phyloP scores from a whole-genome alignment of 129 eudicot genomes.

The Erigeron canadensis region DNA sequence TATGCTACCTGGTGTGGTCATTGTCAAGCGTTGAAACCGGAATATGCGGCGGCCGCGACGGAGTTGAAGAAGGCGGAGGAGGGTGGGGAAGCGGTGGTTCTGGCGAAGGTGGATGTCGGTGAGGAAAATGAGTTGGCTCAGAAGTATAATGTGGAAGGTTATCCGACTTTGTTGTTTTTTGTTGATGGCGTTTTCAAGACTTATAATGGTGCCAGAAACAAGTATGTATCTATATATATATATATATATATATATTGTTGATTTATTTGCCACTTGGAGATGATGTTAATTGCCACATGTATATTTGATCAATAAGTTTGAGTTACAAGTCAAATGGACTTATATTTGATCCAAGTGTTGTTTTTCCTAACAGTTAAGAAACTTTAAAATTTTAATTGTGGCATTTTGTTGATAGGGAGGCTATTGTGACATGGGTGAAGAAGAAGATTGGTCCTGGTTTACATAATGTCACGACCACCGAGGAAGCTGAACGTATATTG shows the following conservation, averaged over 20 bases:
- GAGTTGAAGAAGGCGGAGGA: constrained; percentile 57
- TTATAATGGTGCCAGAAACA: constrained; percentile 60
- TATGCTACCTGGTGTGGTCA: constrained; percentile 93
- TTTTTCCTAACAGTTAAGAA: too few species aligned
- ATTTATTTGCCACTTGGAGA: not conserved
- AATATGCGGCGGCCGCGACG: constrained; percentile 82
- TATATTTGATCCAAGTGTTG: too few species aligned
- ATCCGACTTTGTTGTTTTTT: constrained; percentile 64
- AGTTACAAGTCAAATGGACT: not conserved
- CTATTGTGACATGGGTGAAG: constrained; percentile 77
- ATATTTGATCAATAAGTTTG: not conserved
- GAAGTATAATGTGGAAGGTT: constrained; percentile 63
- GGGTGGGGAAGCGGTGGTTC: constrained; percentile 39
- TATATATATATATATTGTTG: not conserved
- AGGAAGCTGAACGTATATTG: constrained; percentile 65
- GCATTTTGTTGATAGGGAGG: constrained; percentile 51
- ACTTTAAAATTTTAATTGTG: not conserved
- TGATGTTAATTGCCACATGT: not conserved
- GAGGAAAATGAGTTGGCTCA: constrained; percentile 70
- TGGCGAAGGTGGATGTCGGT: constrained; percentile 79
- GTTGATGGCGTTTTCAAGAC: constrained; percentile 59
- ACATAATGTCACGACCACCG: constrained; percentile 49
- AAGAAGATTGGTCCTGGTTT: constrained; percentile 79
- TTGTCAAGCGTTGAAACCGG: constrained; percentile 75
- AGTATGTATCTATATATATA: constrained; percentile 38